Evolutionary conservation across 345 rosid genomes (phyloP), one percentile per base, ranked within the genome.

Genomic region (Raphanus sativus): DNA sequence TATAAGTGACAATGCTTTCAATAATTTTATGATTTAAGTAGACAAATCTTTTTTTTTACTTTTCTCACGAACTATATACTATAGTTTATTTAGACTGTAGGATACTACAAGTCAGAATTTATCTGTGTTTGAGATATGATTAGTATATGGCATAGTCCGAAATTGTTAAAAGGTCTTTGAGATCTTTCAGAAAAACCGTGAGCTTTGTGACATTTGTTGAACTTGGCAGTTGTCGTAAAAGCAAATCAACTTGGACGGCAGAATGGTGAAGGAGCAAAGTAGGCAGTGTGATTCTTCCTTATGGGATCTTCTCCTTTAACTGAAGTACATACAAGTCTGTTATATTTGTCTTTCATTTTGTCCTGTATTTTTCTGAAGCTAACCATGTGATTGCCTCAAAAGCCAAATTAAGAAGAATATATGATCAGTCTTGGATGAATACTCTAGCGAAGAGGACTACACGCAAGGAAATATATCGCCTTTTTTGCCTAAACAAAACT

Each of bases 351-450:
- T 12, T 52, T 59, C 71, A 6, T 15, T 48, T 45, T 68, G 28
- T 58, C 40, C 67, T 34, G 56, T 58, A 25, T 5, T 32, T 54
- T 54, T 62, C 30, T 5, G 12, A 30, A 32, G 50, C 62, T 66
- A 67, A 67, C 65, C 33, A 67, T 79, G 30, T 30, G 33, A 30
- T 30, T 30, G 70, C 34, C 54, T 74, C 75, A 69, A 79, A 69
- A 42, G 70, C 67, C 65, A 74, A 13, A 52, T 63, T 13, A 26
- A 48, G 81, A 30, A 4, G 33, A 78, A 72, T 78, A 78, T 77
- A 65, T 71, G 77, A 72, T 72, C 69, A 73, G 72, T 78, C 73
- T 66, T 66, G 66, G 68, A 72, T 79, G 54, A 73, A 74, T 69
- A 74, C 75, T 69, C 62, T 68, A 29, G 68, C 71, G 62, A 68